Conservation (phyloP, 2,329 filamentous ascomycete genomes). For the Exophiala dermatitidis region DNA sequence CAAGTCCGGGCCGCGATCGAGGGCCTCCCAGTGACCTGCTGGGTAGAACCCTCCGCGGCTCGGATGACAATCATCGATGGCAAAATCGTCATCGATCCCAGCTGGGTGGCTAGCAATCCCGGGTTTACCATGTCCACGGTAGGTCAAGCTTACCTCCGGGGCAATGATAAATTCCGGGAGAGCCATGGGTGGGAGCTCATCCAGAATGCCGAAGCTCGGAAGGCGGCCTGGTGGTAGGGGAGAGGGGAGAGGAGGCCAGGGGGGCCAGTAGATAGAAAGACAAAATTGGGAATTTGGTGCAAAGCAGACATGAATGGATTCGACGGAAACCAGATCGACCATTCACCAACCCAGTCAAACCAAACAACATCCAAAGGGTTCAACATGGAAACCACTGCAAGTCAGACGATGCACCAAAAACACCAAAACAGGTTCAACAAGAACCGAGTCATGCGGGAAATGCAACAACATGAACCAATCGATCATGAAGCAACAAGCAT, state of each 20-base stretch:
- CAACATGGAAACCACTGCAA: too few species aligned
- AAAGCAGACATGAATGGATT: too few species aligned
- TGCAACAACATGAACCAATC: too few species aligned
- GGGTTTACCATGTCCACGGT: not conserved
- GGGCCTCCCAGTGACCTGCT: not conserved
- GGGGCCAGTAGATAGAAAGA: not conserved
- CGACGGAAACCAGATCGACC: too few species aligned
- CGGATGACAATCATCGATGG: not conserved
- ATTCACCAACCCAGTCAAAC: too few species aligned
- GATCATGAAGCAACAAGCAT: too few species aligned
- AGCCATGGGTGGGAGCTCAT: not conserved
- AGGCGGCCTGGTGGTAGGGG: not conserved
- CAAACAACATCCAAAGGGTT: too few species aligned
- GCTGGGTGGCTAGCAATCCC: not conserved
- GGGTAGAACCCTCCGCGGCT: not conserved
- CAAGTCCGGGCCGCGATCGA: not conserved
- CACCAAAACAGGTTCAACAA: too few species aligned
- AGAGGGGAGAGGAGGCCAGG: not conserved
- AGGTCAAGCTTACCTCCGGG: not conserved
- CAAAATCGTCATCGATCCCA: not conserved
- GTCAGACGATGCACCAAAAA: too few species aligned
- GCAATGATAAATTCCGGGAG: not conserved
- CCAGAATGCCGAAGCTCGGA: not conserved
- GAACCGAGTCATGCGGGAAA: too few species aligned
- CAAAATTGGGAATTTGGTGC: too few species aligned